Evolutionary conservation across 2,329 filamentous ascomycete species (phyloP).

Genomic region (Chaetomium globosum): DNA sequence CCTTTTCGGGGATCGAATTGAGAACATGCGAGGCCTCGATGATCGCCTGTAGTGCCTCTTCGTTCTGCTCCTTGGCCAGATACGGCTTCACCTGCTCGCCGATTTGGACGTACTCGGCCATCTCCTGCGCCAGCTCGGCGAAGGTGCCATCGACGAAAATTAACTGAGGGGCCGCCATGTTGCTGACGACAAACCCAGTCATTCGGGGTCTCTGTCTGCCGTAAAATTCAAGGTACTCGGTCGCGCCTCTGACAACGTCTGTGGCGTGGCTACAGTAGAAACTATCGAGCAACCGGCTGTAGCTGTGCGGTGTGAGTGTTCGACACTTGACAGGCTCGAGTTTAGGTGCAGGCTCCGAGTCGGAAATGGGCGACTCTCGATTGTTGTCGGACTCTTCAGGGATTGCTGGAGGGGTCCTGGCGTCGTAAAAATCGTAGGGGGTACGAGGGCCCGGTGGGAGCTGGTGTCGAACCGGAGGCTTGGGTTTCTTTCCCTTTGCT

Average conservation of each 20-base stretch:
- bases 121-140: slow-evolving; percentile 88
- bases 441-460: slow-evolving; percentile 26
- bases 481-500: slow-evolving; percentile 26
- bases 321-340: slow-evolving; percentile 1
- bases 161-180: slow-evolving; percentile 58
- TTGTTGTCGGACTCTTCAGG: slow-evolving; percentile 13
- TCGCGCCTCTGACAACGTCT: slow-evolving; percentile 20
- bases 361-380: background rate
- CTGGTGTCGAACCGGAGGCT: slow-evolving; percentile 25
- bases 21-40: slow-evolving; percentile 76
- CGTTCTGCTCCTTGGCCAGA: slow-evolving; percentile 73
- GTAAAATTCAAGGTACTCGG: slow-evolving; percentile 24
- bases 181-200: slow-evolving; percentile 29
- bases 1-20: slow-evolving; percentile 89
- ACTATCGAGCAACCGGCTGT: background rate
- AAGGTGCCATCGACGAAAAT: slow-evolving; percentile 89
- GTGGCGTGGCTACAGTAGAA: slow-evolving; percentile 12
- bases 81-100: slow-evolving; percentile 77
- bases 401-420: slow-evolving; percentile 28
- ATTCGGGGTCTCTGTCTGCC: slow-evolving; percentile 11
- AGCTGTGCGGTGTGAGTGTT: slow-evolving; percentile 9
- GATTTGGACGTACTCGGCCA: slow-evolving; percentile 89
- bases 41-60: slow-evolving; percentile 86
- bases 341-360: background rate
- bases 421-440: slow-evolving; percentile 30